Evolutionary conservation across 192 early-diverging fungal genomes (phyloP).

Genomic region (Rhizophagus prolifer): DNA sequence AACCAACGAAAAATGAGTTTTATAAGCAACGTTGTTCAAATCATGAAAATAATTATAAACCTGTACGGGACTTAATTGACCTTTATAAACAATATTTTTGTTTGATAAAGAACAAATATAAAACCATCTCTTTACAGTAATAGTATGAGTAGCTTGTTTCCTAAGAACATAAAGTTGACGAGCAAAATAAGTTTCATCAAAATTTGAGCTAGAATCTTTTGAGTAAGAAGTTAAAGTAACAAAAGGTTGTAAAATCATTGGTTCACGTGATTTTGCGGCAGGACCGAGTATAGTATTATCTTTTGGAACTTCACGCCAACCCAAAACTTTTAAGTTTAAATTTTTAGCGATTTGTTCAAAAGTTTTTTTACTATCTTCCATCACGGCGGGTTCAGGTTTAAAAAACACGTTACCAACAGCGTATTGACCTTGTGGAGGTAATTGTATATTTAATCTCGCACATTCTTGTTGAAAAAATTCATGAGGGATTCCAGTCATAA

Average conservation of each 20-base stretch:
- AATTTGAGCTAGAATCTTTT: conserved; percentile 5
- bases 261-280: conserved; percentile 84
- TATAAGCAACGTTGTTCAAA: conserved; percentile 77
- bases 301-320: conserved; percentile 88
- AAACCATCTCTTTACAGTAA: conserved; percentile 87
- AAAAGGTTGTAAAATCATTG: conserved; percentile 90
- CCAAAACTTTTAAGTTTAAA: conserved; percentile 74
- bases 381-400: conserved; percentile 60
- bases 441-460: conserved; percentile 54
- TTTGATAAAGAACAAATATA: conserved; percentile 96
- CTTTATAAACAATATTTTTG: conserved; percentile 97
- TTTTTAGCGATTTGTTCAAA: conserved; percentile 81
- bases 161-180: conserved; percentile 86
- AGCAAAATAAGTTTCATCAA: conserved; percentile 70
- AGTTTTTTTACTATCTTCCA: conserved; percentile 65
- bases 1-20: conserved; percentile 93
- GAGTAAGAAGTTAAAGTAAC: conserved; percentile 57
- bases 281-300: conserved; percentile 90
- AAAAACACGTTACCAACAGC: conserved; percentile 97
- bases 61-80: conserved; percentile 90
- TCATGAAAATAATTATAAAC: conserved; percentile 93
- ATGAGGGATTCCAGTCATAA: conserved; percentile 96
- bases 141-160: conserved; percentile 86
- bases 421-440: conserved; percentile 81
- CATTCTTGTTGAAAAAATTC: conserved; percentile 73